Evolutionary conservation across 2,329 filamentous ascomycete genomes (phyloP).

Genomic region (Leptodontidium sp.): DNA sequence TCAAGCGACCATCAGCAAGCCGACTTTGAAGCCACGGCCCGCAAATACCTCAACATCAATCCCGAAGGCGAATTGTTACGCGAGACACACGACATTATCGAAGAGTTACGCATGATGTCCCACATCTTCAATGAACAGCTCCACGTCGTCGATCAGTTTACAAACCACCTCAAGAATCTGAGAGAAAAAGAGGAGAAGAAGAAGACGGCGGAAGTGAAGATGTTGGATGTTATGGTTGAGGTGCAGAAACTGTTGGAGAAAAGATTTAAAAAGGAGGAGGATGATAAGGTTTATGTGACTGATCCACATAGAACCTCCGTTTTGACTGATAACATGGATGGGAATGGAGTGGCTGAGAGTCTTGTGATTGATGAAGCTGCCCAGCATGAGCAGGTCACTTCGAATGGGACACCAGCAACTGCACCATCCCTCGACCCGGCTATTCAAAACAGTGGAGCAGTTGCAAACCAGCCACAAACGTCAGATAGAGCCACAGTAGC

Average conservation of each 20-base stretch:
- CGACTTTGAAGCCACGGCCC: constrained; percentile 19
- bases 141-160: constrained; percentile 24
- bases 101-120: constrained; percentile 56
- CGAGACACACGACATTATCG: constrained; percentile 55
- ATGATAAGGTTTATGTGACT: not conserved
- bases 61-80: constrained; percentile 51
- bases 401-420: not conserved
- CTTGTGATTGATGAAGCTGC: not conserved
- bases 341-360: not conserved
- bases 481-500: not conserved
- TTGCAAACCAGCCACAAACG: too few relatives aligned
- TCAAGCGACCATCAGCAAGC: not conserved
- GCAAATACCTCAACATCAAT: constrained; percentile 50
- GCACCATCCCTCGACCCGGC: not conserved
- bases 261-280: not conserved
- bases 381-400: not conserved
- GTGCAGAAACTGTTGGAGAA: constrained; percentile 19
- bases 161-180: constrained; percentile 23
- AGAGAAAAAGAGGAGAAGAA: constrained; percentile 17
- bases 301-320: not conserved
- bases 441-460: not conserved
- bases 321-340: not conserved
- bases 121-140: constrained; percentile 41
- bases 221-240: constrained; percentile 19
- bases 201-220: constrained; percentile 13